Evolutionary conservation across 164 flowering plant species (phyloP).

Genomic region (Vitis amurensis): DNA sequence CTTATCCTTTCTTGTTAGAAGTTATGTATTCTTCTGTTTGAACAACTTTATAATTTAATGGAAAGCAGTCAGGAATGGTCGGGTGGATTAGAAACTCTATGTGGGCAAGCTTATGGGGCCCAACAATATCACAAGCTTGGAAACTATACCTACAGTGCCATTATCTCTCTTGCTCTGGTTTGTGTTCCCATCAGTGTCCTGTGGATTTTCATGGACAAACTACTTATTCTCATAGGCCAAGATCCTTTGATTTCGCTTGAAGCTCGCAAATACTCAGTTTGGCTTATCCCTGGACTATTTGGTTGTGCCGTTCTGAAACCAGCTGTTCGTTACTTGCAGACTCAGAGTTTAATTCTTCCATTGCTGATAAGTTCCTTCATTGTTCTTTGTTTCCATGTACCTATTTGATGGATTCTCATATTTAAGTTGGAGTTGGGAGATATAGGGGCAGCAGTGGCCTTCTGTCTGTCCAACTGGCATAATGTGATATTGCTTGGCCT

Average conservation of each 20-base stretch:
- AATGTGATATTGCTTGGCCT: constrained; percentile 1
- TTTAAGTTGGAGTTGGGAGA: background rate
- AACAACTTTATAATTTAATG: no score
- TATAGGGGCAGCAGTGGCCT: constrained; percentile 2
- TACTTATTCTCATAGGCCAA: no score
- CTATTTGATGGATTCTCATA: constrained; percentile 2
- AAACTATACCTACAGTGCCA: no score
- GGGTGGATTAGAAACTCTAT: no score
- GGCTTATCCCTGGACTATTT: constrained; percentile 2
- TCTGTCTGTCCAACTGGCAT: background rate
- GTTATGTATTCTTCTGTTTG: no score
- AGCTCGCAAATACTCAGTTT: background rate
- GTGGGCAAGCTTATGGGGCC: no score
- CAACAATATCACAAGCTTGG: no score
- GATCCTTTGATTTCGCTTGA: background rate
- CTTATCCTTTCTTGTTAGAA: no score
- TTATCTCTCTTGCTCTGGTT: no score
- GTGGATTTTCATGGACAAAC: no score
- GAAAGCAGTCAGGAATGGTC: no score
- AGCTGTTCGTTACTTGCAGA: constrained; percentile 2
- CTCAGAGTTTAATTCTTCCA: constrained; percentile 1
- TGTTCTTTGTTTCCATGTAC: background rate
- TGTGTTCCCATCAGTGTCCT: no score
- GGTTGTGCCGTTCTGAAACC: background rate
- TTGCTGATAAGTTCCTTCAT: background rate